Base-by-base conservation (phyloP, 1,284 basidiomycete species). In the Ustilago hordei region DNA sequence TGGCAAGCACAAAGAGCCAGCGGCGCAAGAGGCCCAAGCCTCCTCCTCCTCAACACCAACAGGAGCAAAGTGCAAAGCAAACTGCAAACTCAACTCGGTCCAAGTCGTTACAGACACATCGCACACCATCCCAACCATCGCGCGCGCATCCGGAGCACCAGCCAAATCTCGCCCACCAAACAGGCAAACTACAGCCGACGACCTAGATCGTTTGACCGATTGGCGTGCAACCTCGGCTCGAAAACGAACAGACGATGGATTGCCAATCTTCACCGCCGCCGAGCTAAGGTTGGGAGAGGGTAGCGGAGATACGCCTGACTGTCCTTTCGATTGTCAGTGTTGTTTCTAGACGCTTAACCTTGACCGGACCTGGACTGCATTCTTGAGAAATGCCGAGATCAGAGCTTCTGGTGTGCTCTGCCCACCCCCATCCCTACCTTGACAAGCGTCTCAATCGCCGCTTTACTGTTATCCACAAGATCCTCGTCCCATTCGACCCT, bases 401-500 rank as follows among this genome's bases (percentile, higher is more conserved):
- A 28, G 23, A 28, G 23, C 23, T 28, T 47, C 19, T 5, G 23
- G 45, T 15, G 45, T 47, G 50, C 69, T 15, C 69, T 60, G 0
- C 81, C 83, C 17, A 84, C 53, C 17, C 82, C 78, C 76, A 79
- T 82, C 7, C 83, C 83, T 7, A 92, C 92, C 86, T 90, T 90
- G 41, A 94, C 89, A 7, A 92, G 86, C 19, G 92, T 93, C 87
- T 94, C 93, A 57, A 92, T 88, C 19, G 89, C 88, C 60, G 88
- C 86, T 60, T 87, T 80, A 38, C 92, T 92, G 76, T 90, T 91
- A 43, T 92, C 89, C 31, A 95, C 81, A n/a, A 98, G 86, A 85
- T 98, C 96, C 76, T 95, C 91, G 81, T 98, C 96, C 91, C 94
- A 98, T 81, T 91, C 88, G 8, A 97, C 90, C 1, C 87, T 89